Evolutionary conservation across 1,284 basidiomycete genomes (phyloP), one percentile per base, ranked within the genome.

Genomic region (Pseudozyma sp.): DNA sequence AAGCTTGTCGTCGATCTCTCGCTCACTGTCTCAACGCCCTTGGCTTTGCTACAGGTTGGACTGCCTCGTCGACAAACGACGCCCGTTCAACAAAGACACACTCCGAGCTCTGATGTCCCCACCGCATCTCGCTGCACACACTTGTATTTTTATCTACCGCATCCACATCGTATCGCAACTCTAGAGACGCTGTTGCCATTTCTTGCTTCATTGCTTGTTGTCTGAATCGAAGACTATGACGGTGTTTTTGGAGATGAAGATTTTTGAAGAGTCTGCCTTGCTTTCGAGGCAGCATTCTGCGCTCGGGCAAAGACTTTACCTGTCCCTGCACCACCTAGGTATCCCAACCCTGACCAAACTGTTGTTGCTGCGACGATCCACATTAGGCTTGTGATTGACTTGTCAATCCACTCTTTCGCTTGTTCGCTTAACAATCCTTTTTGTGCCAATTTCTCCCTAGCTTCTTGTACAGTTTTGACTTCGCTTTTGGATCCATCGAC

Each of bases 291-390:
- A 25, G 18, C 14, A 19, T 19, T 44, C 9, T 44, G 43, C 18
- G 45, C 45, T 12, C 19, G 18, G 13, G 59, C 70, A 0, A 79
- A 49, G 18, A 73, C 59, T 21, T 67, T 68, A 3, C 54, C 47
- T 5, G 68, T 48, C 0, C 75, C 75, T 14, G 61, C 69, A 7
- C 77, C 77, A 39, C 74, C 68, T 1, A 96, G 81, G 81, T 98
- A 98, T 25, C 93, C 94, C 52, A 95, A 79, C 1, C 96, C 96
- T 76, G 94, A 96, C 91, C 91, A 93, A 34, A 97, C 87, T 0
- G 96, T 98, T 5, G 96, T 97, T 2, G 89, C 89, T 0, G 92
- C 94, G 0, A 97, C 94, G 1, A 91, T 87, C 89, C 89, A 92
- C 84, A 95, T 97, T 59, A 43, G 57, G 7, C 39, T 19, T 31